Evolutionary conservation across 805 yeast species (phyloP), one percentile per base, ranked within the genome.

Genomic region (Brettanomyces naardenensis): DNA sequence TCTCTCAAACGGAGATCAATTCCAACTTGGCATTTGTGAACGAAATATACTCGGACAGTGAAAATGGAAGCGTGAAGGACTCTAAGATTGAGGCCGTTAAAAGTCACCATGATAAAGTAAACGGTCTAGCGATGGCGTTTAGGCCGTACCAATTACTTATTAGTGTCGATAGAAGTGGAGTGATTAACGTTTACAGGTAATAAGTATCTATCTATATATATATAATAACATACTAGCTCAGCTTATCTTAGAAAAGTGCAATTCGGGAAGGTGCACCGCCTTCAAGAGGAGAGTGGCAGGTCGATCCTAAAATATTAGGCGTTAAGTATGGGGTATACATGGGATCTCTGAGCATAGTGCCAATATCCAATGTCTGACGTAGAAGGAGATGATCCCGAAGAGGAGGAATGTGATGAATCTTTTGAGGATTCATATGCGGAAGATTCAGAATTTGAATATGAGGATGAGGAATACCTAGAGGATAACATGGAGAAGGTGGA

Each of bases 121-220:
- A 29, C 4, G 35, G 35, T 5, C 14, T 47, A 4, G 23, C 37
- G 10, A 18, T 33, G 14, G 4, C 41, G 5, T n/a, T 11, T 3
- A 9, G 21, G 4, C 51, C 51, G 5, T 44, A 46, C 31, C 74
- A 71, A 29, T 69, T 83, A 75, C 53, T 83, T 2, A 59, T 84
- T 3, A 66, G 82, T 3, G 86, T 64, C 3, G 94, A 84, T 46
- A 61, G 86, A 39, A 68, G 74, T 30, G 95, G 95, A 0, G 64
- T 61, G 2, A 63, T 85, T 23, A 75, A 76, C 51, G 71, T 83
- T 3, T 81, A 73, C 53, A 69, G 65, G 47, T 72, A 49, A 38
- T 10, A 32, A 28, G n/a, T n/a, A n/a, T n/a, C n/a, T n/a, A n/a
- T n/a, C n/a, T n/a, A n/a, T n/a, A n/a, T n/a, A n/a, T n/a, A n/a